Percentiles rank a stretch among this genome's conserved stretches.
phyloP scores from a whole-genome alignment of 805 yeast species.

The Metschnikowia sp. region DNA sequence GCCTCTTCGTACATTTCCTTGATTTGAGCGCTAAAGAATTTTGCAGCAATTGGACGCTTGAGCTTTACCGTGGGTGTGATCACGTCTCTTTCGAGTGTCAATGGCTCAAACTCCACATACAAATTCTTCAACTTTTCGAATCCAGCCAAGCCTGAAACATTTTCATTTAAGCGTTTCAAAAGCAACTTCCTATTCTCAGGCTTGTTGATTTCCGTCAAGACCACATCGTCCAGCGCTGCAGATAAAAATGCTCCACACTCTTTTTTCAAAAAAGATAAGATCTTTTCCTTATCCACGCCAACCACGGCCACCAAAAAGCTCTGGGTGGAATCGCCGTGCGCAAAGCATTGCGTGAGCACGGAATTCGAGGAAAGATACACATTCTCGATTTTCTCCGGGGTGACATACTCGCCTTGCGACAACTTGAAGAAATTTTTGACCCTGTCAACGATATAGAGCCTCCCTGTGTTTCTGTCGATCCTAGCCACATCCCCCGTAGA shows the following conservation, averaged over 20 bases:
- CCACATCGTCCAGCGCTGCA: conserved; percentile 14
- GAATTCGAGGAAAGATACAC: conserved; percentile 37
- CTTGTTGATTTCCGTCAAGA: conserved; percentile 18
- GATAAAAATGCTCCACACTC: conserved; percentile 11
- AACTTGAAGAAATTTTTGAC: conserved; percentile 75
- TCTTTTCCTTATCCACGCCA: conserved; percentile 21
- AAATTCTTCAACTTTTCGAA: conserved; percentile 25
- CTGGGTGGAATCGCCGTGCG: conserved; percentile 18
- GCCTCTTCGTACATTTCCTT: conserved; percentile 50
- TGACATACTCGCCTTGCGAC: conserved; percentile 55
- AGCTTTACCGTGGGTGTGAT: conserved; percentile 31
- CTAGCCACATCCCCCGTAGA: conserved; percentile 50
- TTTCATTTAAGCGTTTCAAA: conserved; percentile 9
- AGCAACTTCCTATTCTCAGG: conserved; percentile 14
- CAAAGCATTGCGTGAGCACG: conserved; percentile 16
- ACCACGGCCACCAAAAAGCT: conserved; percentile 16
- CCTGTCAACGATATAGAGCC: conserved; percentile 57
- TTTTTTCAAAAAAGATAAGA: conserved; percentile 16
- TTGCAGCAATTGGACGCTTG: conserved; percentile 48
- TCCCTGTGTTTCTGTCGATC: conserved; percentile 36
- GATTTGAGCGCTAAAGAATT: conserved; percentile 39
- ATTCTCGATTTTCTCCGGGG: conserved; percentile 74
- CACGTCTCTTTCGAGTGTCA: conserved; percentile 23
- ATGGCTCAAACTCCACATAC: conserved; percentile 26
- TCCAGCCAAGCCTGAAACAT: conserved; percentile 17